Evolutionary conservation across 148 eudicot species (phyloP).

Genomic region (Camellia granthamiana): DNA sequence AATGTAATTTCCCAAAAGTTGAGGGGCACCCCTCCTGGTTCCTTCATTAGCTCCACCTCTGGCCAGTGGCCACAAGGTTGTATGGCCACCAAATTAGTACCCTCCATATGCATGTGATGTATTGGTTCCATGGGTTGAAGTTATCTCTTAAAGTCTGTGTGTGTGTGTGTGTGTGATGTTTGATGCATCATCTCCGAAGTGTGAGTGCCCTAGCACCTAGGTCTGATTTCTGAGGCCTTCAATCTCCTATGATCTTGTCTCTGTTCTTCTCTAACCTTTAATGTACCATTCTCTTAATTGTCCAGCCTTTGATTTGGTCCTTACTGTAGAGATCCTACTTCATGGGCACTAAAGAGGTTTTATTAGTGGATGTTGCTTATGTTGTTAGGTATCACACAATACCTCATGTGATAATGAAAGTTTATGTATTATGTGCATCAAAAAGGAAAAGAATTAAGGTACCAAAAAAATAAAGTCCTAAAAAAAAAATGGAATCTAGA

Average conservation of each 20-base stretch:
- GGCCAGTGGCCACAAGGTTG: no score
- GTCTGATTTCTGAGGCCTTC: not conserved
- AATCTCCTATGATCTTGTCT: no score
- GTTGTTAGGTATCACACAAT: not conserved
- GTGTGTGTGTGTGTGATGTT: not conserved
- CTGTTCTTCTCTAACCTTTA: no score
- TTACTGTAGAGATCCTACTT: not conserved
- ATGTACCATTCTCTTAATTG: not conserved
- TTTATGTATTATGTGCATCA: not conserved
- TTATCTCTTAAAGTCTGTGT: not conserved
- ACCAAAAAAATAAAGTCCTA: not conserved
- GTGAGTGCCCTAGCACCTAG: not conserved
- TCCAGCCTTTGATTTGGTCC: not conserved
- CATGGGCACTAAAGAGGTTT: not conserved
- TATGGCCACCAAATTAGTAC: no score
- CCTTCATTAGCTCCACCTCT: no score
- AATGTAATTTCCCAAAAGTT: no score
- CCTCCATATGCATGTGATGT: not conserved
- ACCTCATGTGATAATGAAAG: not conserved
- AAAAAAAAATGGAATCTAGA: not conserved
- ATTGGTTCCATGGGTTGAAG: not conserved
- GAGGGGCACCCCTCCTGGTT: no score
- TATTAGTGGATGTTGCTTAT: not conserved
- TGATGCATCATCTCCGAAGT: not conserved
- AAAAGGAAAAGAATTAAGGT: not conserved